phyloP scores from a whole-genome alignment of 1,139 yeast species.

The Blastobotrys petasosporus region DNA sequence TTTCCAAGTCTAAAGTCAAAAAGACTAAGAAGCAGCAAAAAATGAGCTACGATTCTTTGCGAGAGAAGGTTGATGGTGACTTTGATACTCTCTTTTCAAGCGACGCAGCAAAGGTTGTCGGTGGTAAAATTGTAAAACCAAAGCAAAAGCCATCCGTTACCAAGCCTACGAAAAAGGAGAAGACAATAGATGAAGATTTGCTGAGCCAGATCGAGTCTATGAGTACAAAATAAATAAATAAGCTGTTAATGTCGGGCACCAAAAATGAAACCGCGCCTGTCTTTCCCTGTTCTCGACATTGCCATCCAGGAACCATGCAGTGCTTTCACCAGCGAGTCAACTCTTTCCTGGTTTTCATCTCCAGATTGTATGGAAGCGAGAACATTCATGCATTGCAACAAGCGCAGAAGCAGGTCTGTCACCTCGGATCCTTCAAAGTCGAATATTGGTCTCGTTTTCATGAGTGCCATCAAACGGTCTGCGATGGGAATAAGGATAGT shows the following conservation, averaged over 20 bases:
- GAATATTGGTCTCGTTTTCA: conserved; percentile 26
- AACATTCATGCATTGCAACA: conserved; percentile 54
- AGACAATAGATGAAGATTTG: conserved; percentile 9
- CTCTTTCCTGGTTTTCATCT: conserved; percentile 47
- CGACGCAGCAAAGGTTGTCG: conserved; percentile 1
- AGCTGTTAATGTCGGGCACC: background rate
- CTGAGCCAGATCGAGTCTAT: conserved; percentile 12
- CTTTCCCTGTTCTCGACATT: conserved; percentile 29
- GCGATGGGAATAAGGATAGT: conserved; percentile 33
- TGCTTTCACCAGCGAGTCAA: conserved; percentile 40
- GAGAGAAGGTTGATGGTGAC: conserved; percentile 21
- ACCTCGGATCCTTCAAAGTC: conserved; percentile 18
- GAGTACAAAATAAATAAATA: conserved; percentile 3
- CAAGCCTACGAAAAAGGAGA: background rate
- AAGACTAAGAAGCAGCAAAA: conserved; percentile 19
- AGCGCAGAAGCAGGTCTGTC: conserved; percentile 34
- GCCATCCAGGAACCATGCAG: conserved; percentile 29
- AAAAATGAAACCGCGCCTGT: conserved; percentile 29
- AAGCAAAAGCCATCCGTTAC: background rate
- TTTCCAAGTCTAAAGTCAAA: conserved; percentile 10
- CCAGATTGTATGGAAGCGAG: conserved; percentile 45
- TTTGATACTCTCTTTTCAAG: conserved; percentile 11
- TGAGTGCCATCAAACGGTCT: conserved; percentile 45
- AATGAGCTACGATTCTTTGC: conserved; percentile 20
- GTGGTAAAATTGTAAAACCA: background rate